Base-by-base conservation (phyloP, 148 eudicot genomes). In the Camellia sinensis region DNA sequence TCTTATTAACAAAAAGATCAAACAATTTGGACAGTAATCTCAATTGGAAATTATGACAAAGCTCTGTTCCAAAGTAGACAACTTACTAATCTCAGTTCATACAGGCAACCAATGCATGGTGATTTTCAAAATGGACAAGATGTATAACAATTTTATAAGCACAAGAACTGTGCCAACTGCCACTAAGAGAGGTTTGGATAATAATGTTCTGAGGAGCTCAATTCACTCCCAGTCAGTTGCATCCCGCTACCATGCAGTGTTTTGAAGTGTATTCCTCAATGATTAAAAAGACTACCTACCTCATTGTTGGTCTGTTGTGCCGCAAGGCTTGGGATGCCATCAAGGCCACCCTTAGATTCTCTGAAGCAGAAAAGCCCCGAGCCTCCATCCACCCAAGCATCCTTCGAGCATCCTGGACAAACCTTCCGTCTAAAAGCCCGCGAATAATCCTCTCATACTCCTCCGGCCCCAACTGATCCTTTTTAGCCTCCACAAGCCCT, bases 401-500 rank as follows among this genome's bases (percentile, higher is more conserved):
- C 83, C 94, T 91, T 41, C 63, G 75, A 66, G 94, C 98, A 69
- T 94, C 92, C 56, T 90, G 89, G 63, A 48, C 37, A 83, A 88
- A 91, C 50, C 90, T 89, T 61, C 94, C 93, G 18, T 19, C 62
- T n/a, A 68, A 5, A 61, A 97, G 94, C 63, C 86, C 89, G 7
- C 41, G 22, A 66, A 91, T 87, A 68, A 97, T 72, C 85, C 90
- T 91, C 81, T 91, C 97, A 65, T 90, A 94, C 10, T 94, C 98
- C 29, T 73, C 57, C 1, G 48, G 70, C 40, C 74, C 80, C 71
- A 97, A 82, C 71, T 84, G 73, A 2, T 92, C 98, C 82, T 90
- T 90, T 79, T 90, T 97, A 9, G 91, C 86, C 83, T 97, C 98
- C 40, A 94, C 21, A 80, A 90, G 87, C 52, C 93, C 97, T 66